Conservation (phyloP, 148 eudicot species). For the Nepenthes mirabilis region DNA sequence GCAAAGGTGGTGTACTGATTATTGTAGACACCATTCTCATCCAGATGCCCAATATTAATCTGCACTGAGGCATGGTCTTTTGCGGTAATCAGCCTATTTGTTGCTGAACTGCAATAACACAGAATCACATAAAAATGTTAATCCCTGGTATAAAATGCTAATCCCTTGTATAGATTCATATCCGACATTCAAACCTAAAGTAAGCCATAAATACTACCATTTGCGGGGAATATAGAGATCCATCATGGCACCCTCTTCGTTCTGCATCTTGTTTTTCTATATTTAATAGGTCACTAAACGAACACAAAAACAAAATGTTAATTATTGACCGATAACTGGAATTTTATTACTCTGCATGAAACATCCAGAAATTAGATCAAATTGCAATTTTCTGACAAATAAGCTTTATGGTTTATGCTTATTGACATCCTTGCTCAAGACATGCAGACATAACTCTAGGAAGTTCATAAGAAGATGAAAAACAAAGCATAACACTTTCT, state of each 20-base stretch:
- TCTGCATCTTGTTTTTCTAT: constrained; percentile 8
- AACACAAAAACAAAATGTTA: too few species aligned
- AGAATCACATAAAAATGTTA: not conserved
- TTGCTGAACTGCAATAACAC: constrained; percentile 48
- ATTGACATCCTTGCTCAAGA: too few species aligned
- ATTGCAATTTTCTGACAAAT: too few species aligned
- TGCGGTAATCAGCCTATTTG: constrained; percentile 71
- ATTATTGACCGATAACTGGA: too few species aligned
- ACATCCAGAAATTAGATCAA: too few species aligned
- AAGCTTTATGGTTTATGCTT: too few species aligned
- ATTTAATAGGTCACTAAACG: too few species aligned
- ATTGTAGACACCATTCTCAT: constrained; percentile 55
- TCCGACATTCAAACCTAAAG: not conserved
- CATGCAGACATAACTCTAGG: too few species aligned
- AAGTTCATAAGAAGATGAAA: too few species aligned
- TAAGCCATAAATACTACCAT: not conserved
- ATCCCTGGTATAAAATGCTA: not conserved
- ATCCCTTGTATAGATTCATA: not conserved
- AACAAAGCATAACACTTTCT: too few species aligned
- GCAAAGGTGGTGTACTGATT: constrained; percentile 64
- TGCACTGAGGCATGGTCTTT: constrained; percentile 90
- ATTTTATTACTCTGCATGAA: too few species aligned
- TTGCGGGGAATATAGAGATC: constrained; percentile 13
- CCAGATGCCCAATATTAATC: constrained; percentile 72
- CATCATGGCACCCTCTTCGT: constrained; percentile 5